Conservation (phyloP, 2,329 filamentous ascomycete genomes). For the Pseudogymnoascus sp. region DNA sequence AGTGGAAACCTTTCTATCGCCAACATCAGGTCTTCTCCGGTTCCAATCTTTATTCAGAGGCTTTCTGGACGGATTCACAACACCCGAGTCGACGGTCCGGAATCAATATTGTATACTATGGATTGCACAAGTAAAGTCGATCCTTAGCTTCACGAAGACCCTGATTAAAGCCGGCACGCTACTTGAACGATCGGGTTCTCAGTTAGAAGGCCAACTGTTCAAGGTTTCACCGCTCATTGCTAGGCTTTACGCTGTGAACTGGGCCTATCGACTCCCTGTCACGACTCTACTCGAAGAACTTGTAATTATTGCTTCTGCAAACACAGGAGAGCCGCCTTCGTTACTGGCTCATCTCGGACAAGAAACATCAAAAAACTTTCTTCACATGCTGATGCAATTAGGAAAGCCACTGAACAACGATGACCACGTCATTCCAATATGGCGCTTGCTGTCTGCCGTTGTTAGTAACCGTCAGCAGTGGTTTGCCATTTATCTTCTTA, state of each 20-base stretch:
- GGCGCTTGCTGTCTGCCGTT: slow-evolving; percentile 80
- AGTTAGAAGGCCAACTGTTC: slow-evolving; percentile 72
- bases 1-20: slow-evolving; percentile 67
- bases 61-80: slow-evolving; percentile 55
- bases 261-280: slow-evolving; percentile 57
- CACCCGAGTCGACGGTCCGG: slow-evolving; percentile 56
- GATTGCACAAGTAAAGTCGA: slow-evolving; percentile 55
- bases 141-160: slow-evolving; percentile 59
- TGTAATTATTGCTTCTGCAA: slow-evolving; percentile 60
- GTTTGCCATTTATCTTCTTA: slow-evolving; percentile 89
- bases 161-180: slow-evolving; percentile 65
- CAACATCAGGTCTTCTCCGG: slow-evolving; percentile 60
- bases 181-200: slow-evolving; percentile 53
- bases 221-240: slow-evolving; percentile 71
- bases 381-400: slow-evolving; percentile 68
- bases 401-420: slow-evolving; percentile 67
- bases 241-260: slow-evolving; percentile 65
- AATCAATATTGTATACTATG: slow-evolving; percentile 47
- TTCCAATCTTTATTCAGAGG: slow-evolving; percentile 71
- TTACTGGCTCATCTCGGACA: slow-evolving; percentile 84
- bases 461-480: slow-evolving; percentile 89
- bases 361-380: slow-evolving; percentile 74
- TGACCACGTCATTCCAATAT: slow-evolving; percentile 61
- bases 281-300: slow-evolving; percentile 66
- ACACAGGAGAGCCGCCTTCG: slow-evolving; percentile 74